These are phyloP conservation scores for Paraglomus brasilianum DNA, from an alignment of 192 early-diverging fungal species.

Conservation along the genomic window DNA sequence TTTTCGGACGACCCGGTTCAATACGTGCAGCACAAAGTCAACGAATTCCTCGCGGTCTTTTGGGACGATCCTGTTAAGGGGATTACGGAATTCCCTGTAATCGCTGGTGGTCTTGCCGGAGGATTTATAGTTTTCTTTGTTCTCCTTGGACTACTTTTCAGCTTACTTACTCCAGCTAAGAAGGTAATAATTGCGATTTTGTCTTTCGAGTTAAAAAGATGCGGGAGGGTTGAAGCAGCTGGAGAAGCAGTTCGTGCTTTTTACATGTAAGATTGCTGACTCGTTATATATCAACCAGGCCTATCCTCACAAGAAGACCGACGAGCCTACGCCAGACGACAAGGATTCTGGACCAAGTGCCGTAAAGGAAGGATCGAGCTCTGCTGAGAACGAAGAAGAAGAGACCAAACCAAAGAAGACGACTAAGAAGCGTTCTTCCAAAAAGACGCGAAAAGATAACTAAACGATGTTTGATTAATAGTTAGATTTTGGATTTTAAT, in stretches of 20 bases:
- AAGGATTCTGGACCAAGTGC: not conserved
- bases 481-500: too few relatives aligned
- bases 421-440: not conserved
- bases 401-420: slow-evolving; percentile 4
- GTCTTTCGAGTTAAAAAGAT: too few relatives aligned
- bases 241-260: too few relatives aligned
- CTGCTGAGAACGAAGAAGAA: slow-evolving; percentile 26
- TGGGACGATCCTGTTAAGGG: slow-evolving; percentile 43
- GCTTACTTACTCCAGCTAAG: slow-evolving; percentile 34
- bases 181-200: slow-evolving; percentile 15
- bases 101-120: slow-evolving; percentile 36
- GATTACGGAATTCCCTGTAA: slow-evolving; percentile 38
- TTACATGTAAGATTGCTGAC: slow-evolving; percentile 5
- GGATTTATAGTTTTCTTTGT: slow-evolving; percentile 32
- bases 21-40: slow-evolving; percentile 33
- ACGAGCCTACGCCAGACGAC: slow-evolving; percentile 42
- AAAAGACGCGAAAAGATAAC: slow-evolving; percentile 1
- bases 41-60: slow-evolving; percentile 37
- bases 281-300: not conserved
- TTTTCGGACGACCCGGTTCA: slow-evolving; percentile 43
- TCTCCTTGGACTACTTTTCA: slow-evolving; percentile 38
- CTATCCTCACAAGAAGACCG: slow-evolving; percentile 44
- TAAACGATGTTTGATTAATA: not conserved
- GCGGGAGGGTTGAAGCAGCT: too few relatives aligned
- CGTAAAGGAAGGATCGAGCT: slow-evolving; percentile 4